phyloP scores from a whole-genome alignment of 306 rosid genomes.

The Lathyrus aphaca region DNA sequence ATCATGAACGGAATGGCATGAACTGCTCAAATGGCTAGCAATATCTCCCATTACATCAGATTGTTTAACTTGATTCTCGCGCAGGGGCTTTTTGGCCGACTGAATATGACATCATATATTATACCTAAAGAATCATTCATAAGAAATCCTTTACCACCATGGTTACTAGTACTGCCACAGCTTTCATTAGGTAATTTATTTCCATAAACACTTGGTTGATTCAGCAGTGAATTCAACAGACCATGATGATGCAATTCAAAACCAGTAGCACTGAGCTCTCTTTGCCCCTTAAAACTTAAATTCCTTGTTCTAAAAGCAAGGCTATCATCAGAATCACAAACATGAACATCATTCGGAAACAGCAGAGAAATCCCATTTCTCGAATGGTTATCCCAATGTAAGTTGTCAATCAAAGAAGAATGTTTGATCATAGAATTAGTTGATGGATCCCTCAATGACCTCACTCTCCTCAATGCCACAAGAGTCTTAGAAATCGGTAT shows the following conservation, averaged over 20 bases:
- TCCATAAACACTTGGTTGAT: slow-evolving; percentile 27
- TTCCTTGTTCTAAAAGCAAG: slow-evolving; percentile 38
- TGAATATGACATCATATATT: slow-evolving; percentile 38
- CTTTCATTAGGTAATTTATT: slow-evolving; percentile 50
- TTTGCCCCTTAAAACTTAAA: slow-evolving; percentile 37
- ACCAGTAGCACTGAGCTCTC: slow-evolving; percentile 44
- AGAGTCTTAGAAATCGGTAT: slow-evolving; percentile 80
- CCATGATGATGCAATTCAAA: slow-evolving; percentile 37
- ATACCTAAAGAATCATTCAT: slow-evolving; percentile 48
- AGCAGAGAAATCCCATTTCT: slow-evolving; percentile 58
- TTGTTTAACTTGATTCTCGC: slow-evolving; percentile 43
- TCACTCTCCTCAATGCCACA: slow-evolving; percentile 76
- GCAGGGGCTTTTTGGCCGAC: slow-evolving; percentile 30
- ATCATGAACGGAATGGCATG: slow-evolving; percentile 50
- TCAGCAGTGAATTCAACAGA: slow-evolving; percentile 43
- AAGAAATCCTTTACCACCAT: slow-evolving; percentile 46
- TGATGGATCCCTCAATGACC: slow-evolving; percentile 89
- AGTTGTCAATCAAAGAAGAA: slow-evolving; percentile 58
- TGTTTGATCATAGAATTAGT: slow-evolving; percentile 71
- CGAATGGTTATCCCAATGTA: slow-evolving; percentile 76
- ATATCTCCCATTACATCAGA: slow-evolving; percentile 46
- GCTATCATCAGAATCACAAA: slow-evolving; percentile 46
- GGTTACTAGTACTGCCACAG: slow-evolving; percentile 42
- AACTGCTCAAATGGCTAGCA: slow-evolving; percentile 48
- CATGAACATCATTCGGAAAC: slow-evolving; percentile 45